These are phyloP conservation scores for Coprinopsis marcescibilis DNA, from an alignment of 768 basidiomycete species.

Conservation along the genomic window DNA sequence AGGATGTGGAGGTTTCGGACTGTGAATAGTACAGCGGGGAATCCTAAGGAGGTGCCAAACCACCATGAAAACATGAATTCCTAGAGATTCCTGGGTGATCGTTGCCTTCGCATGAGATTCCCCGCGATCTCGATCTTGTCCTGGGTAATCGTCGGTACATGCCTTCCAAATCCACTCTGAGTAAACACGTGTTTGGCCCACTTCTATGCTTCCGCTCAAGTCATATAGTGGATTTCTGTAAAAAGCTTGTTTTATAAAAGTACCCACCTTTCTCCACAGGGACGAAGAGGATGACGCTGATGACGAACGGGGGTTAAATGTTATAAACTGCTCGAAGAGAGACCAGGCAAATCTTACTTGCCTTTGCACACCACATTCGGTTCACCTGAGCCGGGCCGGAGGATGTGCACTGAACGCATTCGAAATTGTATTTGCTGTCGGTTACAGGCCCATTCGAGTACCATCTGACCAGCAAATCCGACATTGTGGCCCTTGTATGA, in stretches of 20 bases:
- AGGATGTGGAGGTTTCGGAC: neutral
- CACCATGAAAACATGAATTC: conserved; percentile 5
- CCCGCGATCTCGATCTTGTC: conserved; percentile 12
- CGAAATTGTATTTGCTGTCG: no score
- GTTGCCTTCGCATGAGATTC: conserved; percentile 7
- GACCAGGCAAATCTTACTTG: no score
- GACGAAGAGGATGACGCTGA: conserved; percentile 2
- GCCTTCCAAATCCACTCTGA: neutral
- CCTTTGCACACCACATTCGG: no score
- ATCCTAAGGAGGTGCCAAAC: neutral
- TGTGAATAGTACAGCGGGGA: neutral
- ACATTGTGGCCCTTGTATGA: neutral
- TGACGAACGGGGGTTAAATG: neutral
- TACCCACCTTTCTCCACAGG: neutral
- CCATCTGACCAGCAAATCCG: no score
- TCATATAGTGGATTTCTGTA: no score
- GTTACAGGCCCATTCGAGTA: no score
- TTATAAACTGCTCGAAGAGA: neutral
- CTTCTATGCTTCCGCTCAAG: conserved; percentile 9
- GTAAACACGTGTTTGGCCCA: conserved; percentile 11
- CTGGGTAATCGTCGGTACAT: conserved; percentile 10
- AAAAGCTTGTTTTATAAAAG: no score
- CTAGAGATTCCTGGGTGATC: neutral
- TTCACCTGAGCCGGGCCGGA: no score
- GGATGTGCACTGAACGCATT: no score